Evolutionary conservation across 2,329 filamentous ascomycete species (phyloP).

Genomic region (Aspergillus fijiensis): DNA sequence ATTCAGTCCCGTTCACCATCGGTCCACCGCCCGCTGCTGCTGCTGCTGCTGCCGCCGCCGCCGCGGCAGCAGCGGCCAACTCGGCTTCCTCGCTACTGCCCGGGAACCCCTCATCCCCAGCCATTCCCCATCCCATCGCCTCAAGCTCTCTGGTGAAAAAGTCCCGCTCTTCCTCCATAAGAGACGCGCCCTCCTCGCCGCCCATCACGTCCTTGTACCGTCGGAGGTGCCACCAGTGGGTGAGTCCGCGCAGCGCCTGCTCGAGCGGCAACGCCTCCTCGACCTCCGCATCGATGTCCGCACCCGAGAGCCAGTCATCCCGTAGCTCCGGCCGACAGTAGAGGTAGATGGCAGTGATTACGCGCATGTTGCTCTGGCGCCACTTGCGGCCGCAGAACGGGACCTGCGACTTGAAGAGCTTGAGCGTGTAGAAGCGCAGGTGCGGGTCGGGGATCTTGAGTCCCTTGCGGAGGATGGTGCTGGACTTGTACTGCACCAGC

Average conservation of each 20-base stretch:
- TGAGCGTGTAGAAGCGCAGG: constrained; percentile 89
- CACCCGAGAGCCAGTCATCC: constrained; percentile 89
- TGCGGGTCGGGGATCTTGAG: constrained; percentile 86
- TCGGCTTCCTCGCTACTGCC: constrained; percentile 30
- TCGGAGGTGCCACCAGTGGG: constrained; percentile 90
- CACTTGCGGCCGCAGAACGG: constrained; percentile 98
- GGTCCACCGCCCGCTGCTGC: constrained; percentile 16
- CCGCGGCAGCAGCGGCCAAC: constrained; percentile 22
- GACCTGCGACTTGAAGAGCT: constrained; percentile 97
- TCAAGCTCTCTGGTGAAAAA: constrained; percentile 78
- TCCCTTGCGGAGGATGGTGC: constrained; percentile 84
- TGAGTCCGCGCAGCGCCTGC: constrained; percentile 82
- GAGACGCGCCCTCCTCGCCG: constrained; percentile 48
- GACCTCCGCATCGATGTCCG: constrained; percentile 88
- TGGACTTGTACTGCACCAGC: constrained; percentile 93
- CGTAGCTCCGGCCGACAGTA: constrained; percentile 89
- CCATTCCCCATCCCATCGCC: constrained; percentile 59
- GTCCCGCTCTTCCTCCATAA: constrained; percentile 71
- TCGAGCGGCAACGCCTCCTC: constrained; percentile 90
- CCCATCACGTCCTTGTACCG: constrained; percentile 76
- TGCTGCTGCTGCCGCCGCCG: background rate
- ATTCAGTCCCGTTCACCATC: constrained; percentile 34
- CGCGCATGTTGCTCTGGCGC: constrained; percentile 97
- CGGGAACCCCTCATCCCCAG: constrained; percentile 36
- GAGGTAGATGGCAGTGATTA: constrained; percentile 95